A percentile compares a stretch with the other conserved stretches of the same genome.
Conservation (phyloP, 2,329 filamentous ascomycete genomes). For the Trichophyton rubrum region DNA sequence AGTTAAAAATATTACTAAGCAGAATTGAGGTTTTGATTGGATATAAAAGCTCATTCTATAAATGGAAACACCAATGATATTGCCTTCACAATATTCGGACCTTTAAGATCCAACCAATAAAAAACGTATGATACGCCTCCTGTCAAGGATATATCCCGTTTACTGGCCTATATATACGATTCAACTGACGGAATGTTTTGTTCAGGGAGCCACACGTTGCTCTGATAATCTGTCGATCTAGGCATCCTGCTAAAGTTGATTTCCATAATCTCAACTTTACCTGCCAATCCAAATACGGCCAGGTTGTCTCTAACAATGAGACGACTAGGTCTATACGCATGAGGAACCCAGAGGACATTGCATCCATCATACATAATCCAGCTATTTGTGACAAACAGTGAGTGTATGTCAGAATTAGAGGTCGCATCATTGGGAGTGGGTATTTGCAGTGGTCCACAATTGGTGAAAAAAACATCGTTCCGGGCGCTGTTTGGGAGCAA, state of each 20-base stretch:
- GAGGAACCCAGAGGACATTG: constrained; percentile 1
- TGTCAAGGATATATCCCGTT: no score
- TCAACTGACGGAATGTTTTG: no score
- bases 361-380: neutral
- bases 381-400: neutral
- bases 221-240: neutral
- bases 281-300: neutral
- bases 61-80: no score
- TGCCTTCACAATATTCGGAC: no score
- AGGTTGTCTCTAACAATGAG: neutral
- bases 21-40: no score
- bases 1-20: no score
- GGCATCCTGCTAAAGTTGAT: neutral
- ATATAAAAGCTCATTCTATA: no score
- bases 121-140: no score
- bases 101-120: no score
- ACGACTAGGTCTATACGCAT: neutral
- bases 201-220: no score
- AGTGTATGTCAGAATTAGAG: neutral
- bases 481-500: neutral
- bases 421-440: neutral
- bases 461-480: neutral
- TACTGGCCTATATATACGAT: no score
- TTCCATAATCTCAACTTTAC: neutral
- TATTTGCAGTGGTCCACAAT: neutral